Evolutionary conservation across 2,329 filamentous ascomycete species (phyloP).

Genomic region (Fusarium musae): DNA sequence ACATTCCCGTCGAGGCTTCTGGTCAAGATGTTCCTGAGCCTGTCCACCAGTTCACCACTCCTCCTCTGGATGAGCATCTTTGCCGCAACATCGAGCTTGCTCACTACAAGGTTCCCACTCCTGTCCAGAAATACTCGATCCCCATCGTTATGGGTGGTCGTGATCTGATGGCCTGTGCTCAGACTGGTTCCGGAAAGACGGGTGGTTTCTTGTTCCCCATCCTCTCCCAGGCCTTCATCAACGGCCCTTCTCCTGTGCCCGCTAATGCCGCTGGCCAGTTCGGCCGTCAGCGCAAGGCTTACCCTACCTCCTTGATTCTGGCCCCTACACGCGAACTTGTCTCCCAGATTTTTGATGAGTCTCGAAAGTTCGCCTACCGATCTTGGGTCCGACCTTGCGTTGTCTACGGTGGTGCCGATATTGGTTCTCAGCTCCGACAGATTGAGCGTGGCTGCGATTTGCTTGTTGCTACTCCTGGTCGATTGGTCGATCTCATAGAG

Average conservation of each 20-base stretch:
- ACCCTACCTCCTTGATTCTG: constrained; percentile 94
- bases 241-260: constrained; percentile 80
- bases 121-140: constrained; percentile 99
- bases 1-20: constrained; percentile 97
- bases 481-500: constrained; percentile 97
- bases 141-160: constrained; percentile 98
- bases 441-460: constrained; percentile 98
- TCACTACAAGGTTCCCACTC: constrained; percentile 94
- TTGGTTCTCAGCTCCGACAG: constrained; percentile 96
- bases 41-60: constrained; percentile 89
- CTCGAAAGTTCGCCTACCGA: constrained; percentile 98
- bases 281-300: constrained; percentile 95
- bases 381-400: constrained; percentile 99
- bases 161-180: constrained; percentile 99
- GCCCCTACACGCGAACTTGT: constrained; percentile 98
- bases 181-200: constrained; percentile 99
- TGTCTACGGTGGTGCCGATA: constrained; percentile 98
- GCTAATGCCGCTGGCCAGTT: constrained; percentile 75
- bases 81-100: constrained; percentile 93
- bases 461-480: constrained; percentile 94
- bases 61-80: constrained; percentile 93
- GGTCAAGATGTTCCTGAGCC: constrained; percentile 93
- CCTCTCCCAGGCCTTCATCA: constrained; percentile 94
- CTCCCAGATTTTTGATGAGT: constrained; percentile 97
- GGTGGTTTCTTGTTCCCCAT: constrained; percentile 99